Evolutionary conservation across 2,329 filamentous ascomycete genomes (phyloP).

Genomic region (Dactylellina sp.): DNA sequence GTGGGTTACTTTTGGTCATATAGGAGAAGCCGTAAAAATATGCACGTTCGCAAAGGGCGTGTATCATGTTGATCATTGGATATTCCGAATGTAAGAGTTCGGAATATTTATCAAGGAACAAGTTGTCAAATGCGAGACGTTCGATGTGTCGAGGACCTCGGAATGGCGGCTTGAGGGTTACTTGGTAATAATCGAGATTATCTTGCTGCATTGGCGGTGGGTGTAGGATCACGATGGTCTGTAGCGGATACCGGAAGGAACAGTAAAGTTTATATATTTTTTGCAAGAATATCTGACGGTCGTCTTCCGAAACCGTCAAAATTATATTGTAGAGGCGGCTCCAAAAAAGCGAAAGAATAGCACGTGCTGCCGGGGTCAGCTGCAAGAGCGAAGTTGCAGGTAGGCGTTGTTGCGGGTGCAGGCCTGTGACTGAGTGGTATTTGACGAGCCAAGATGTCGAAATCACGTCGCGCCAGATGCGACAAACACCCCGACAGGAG

Average conservation of each 20-base stretch:
- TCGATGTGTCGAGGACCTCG: background rate
- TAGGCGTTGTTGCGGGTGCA: slow-evolving; percentile 1
- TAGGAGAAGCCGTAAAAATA: background rate
- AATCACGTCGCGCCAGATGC: slow-evolving; percentile 14
- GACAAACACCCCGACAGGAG: slow-evolving; percentile 29
- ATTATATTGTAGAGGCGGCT: background rate
- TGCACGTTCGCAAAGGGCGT: slow-evolving; percentile 10
- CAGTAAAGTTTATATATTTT: slow-evolving; percentile 8
- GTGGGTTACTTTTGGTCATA: background rate
- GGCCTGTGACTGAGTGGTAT: slow-evolving; percentile 26
- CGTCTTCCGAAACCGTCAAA: background rate
- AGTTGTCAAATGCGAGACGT: background rate
- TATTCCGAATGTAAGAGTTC: background rate
- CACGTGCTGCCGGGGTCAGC: slow-evolving; percentile 9
- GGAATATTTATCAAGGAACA: slow-evolving; percentile 5
- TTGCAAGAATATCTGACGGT: background rate
- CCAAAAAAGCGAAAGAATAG: slow-evolving; percentile 28
- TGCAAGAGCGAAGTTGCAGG: slow-evolving; percentile 8
- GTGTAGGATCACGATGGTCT: slow-evolving; percentile 2
- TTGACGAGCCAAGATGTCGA: slow-evolving; percentile 16
- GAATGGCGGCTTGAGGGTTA: background rate
- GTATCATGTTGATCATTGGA: slow-evolving; percentile 17
- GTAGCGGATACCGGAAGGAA: slow-evolving; percentile 16
- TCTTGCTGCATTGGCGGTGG: slow-evolving; percentile 8
- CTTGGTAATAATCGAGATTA: slow-evolving; percentile 13